Percentiles rank a stretch among this genome's conserved stretches.
Evolutionary conservation across 371 early-diverging fungal species (phyloP).

Genomic region (Massospora cicadina): DNA sequence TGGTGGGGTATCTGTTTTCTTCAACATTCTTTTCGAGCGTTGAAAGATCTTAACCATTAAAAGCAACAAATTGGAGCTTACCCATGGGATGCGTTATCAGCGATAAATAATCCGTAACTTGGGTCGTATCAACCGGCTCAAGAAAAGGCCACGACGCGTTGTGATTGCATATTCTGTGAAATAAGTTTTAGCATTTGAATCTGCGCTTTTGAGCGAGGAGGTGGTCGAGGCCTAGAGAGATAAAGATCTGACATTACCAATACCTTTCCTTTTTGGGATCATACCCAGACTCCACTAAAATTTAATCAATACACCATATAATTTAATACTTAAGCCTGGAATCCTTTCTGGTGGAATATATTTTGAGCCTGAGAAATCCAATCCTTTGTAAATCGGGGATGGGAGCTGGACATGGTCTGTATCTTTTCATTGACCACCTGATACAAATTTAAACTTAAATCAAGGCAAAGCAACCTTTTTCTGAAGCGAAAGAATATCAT

Average conservation of each 20-base stretch:
- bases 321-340: conserved; percentile 9
- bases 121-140: conserved; percentile 55
- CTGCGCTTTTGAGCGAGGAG: conserved; percentile 2
- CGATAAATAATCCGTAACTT: conserved; percentile 56
- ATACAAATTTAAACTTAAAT: not conserved
- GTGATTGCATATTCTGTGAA: conserved; percentile 17
- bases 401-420: conserved; percentile 43
- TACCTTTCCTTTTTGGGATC: conserved; percentile 1
- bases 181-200: conserved; percentile 7
- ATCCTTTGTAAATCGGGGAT: conserved; percentile 64
- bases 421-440: conserved; percentile 71
- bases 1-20: conserved; percentile 22
- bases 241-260: not conserved
- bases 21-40: conserved; percentile 43
- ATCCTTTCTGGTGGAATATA: conserved; percentile 10
- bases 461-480: conserved; percentile 21
- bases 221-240: not conserved
- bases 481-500: conserved; percentile 42
- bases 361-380: conserved; percentile 36
- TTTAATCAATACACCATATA: not conserved
- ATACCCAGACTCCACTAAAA: conserved; percentile 8
- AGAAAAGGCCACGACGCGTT: conserved; percentile 57
- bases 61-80: not conserved
- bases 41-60: conserved; percentile 23
- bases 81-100: conserved; percentile 50